Evolutionary conservation across 164 flowering plant genomes (phyloP), one percentile per base, ranked within the genome.

Genomic region (Taxillus chinensis): DNA sequence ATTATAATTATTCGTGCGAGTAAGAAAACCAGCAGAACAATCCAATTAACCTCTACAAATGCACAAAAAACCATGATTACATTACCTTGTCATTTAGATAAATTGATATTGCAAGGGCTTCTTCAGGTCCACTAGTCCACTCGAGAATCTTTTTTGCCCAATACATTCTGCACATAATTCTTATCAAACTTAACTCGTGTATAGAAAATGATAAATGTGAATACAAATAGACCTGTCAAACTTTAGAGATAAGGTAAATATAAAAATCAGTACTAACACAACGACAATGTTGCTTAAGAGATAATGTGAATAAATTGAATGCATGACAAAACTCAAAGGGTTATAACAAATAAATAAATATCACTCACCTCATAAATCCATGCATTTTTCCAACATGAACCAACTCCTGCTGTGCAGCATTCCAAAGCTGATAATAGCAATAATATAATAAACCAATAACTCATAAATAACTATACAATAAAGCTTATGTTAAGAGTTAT

Each of bases 131-230:
- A 66, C 48, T 78, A 39, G 97, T 93, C 97, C 97, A 93, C 72
- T 93, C 99, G 11, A 93, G 90, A 67, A 93, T 93, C 84, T 90
- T 93, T 67, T 93, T 93, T 2, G 95, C 99, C 99, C 99, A 90
- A 64, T 93, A 90, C 99, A 93, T 93, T 69, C 97, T 93, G 85
- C 75, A 64, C 13, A 63, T 41, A 1, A 27, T 64, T 59, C 15
- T 40, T 13, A 37, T 43, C 5, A 9, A 49, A 9, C 12, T 9
- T 4, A 9, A 9, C 4, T 49, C 10, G 52, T n/a, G 13, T 49
- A 9, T 4, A 11, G 4, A 12, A 49, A n/a, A 49, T 9, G 52
- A 49, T 9, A 49, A 49, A 49, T 49, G 52, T 4, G 27, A 27
- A 27, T 27, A 27, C 2, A 27, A 27, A 27, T 27, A 27, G 27